A percentile compares a stretch with the other conserved stretches of the same genome.
phyloP scores from a whole-genome alignment of 148 eudicot species.

The Beta vulgaris region DNA sequence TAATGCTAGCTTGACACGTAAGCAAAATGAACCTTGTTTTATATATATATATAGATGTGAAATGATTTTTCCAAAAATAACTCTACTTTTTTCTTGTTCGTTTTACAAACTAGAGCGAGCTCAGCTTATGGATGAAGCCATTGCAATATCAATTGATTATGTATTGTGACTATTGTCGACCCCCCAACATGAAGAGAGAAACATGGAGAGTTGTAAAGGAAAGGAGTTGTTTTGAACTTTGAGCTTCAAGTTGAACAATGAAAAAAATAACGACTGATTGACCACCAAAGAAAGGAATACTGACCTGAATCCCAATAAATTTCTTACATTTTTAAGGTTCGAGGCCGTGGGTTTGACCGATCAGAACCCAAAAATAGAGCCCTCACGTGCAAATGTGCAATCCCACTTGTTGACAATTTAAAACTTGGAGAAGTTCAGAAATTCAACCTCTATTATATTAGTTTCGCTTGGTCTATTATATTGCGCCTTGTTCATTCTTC shows the following conservation, averaged over 20 bases:
- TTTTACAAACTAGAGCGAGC: too few relatives aligned
- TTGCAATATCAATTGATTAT: too few relatives aligned
- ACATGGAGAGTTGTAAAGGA: conserved; percentile 4
- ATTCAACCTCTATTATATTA: too few relatives aligned
- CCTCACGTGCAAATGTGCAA: conserved; percentile 66
- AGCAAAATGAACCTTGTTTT: too few relatives aligned
- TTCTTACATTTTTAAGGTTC: conserved; percentile 20
- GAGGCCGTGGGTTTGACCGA: conserved; percentile 32
- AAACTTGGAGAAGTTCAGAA: too few relatives aligned
- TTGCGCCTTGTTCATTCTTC: background rate
- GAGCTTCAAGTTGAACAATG: background rate
- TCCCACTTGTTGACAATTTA: conserved; percentile 15
- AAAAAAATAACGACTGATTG: conserved; percentile 19
- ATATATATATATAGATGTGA: too few relatives aligned
- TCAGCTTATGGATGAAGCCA: too few relatives aligned
- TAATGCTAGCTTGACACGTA: too few relatives aligned
- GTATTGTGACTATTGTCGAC: conserved; percentile 16
- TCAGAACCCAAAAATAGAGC: conserved; percentile 19
- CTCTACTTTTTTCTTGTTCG: too few relatives aligned
- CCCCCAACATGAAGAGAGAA: conserved; percentile 22
- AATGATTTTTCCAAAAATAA: too few relatives aligned
- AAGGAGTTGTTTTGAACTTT: background rate
- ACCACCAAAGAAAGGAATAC: conserved; percentile 8
- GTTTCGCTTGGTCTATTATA: too few relatives aligned
- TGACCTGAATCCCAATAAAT: conserved; percentile 8